Evolutionary conservation across 441 rosid species (phyloP), one percentile per base, ranked within the genome.

Genomic region (Euphorbia corollata): DNA sequence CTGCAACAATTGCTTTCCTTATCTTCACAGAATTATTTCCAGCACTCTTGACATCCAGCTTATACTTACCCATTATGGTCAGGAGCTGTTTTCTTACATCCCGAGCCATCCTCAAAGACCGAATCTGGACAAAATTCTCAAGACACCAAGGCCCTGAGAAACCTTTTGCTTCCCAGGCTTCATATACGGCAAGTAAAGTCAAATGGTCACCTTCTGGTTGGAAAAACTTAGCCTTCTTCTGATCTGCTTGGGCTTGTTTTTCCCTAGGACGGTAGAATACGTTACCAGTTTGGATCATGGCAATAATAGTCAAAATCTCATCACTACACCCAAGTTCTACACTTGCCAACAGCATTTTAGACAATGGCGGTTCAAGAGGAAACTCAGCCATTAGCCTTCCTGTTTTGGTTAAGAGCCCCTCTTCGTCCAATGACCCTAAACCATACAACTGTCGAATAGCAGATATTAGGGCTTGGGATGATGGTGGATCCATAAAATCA

Each of bases 341-440:
- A 79, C 92, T 90, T 16, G 94, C 96, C 32, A 90, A 82, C 65
- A 90, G 78, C 96, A 87, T 87, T 77, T 90, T 90, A 0, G 90
- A 87, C n/a, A 90, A 71, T 3, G 94, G 91, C 2, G 96, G 96
- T 0, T 87, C 96, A 50, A 90, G 77, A 78, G 96, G 96, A 78
- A 90, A 90, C 73, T 87, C 94, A 0, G 94, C 92, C 96, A 90
- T 90, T 80, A 86, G 86, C 71, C 87, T 85, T 43, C 94, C 96
- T 55, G 84, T 76, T 77, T 86, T 87, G 15, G 90, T 90, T 69
- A 87, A 76, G 71, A 90, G 85, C 7, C 94, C 96, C 74, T 90
- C 94, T 73, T 90, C 90, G 56, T 90, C 96, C 51, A 90, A 75
- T 32, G 90, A 90, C 69, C 96, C 96, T 48, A 87, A 72, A 53